phyloP scores from a whole-genome alignment of 1,284 basidiomycete genomes.

The Tilletiaria anomala region DNA sequence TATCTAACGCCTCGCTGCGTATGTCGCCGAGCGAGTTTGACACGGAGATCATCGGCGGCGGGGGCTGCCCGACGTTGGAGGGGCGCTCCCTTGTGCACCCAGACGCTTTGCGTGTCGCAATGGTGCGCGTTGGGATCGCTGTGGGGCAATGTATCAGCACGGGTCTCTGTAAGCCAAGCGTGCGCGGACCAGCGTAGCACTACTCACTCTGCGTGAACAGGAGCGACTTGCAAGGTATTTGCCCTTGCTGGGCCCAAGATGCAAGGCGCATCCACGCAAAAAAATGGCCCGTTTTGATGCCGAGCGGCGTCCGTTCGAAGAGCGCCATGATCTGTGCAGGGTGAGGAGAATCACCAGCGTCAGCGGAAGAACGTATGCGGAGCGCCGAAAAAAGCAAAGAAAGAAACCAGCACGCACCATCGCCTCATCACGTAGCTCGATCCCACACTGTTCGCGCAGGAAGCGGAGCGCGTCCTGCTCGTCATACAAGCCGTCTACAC shows the following conservation, averaged over 20 bases:
- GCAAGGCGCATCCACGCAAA: conserved; percentile 35
- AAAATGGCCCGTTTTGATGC: conserved; percentile 31
- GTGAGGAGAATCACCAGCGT: too few species aligned
- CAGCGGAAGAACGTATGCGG: too few species aligned
- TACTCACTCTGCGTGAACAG: conserved; percentile 27
- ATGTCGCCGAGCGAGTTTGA: neutral
- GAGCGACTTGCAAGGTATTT: conserved; percentile 13
- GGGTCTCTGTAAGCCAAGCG: too few species aligned
- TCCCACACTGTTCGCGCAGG: conserved; percentile 26
- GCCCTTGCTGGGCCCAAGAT: conserved; percentile 34
- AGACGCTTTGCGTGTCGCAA: too few species aligned
- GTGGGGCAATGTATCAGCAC: neutral
- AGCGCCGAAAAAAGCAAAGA: too few species aligned
- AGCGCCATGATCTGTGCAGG: conserved; percentile 36
- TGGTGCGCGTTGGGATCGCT: neutral
- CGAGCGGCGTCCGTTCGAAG: conserved; percentile 33
- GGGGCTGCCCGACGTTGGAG: too few species aligned
- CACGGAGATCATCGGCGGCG: neutral
- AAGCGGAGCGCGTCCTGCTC: conserved; percentile 34
- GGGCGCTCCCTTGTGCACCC: too few species aligned
- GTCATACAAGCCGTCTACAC: conserved; percentile 26
- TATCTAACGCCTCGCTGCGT: neutral
- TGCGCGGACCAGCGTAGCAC: neutral
- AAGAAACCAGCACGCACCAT: too few species aligned
- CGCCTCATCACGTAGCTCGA: conserved; percentile 30